These are phyloP conservation scores for Chlamydomonas schloesseri DNA, from an alignment of 139 green algal species.

Conservation along the genomic window DNA sequence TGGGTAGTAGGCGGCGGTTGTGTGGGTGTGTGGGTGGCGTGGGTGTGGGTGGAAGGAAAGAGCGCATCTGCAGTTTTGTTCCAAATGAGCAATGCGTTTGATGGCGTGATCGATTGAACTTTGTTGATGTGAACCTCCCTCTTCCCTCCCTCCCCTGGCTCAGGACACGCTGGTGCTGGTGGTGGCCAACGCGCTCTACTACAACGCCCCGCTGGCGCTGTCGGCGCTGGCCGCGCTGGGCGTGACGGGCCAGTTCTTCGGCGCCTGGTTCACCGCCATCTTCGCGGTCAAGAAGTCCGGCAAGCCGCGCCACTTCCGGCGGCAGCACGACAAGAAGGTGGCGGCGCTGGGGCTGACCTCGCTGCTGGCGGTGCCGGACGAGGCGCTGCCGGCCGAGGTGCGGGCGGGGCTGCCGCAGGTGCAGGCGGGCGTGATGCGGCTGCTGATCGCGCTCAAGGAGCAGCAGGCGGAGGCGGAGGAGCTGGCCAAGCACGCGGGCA, in stretches of 20 bases:
- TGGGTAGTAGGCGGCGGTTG: neutral
- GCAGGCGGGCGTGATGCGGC: slow-evolving; percentile 50
- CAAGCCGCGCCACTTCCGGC: slow-evolving; percentile 78
- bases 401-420: slow-evolving; percentile 62
- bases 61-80: too few species aligned
- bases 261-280: slow-evolving; percentile 78
- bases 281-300: slow-evolving; percentile 50
- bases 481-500: neutral
- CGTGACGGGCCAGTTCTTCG: slow-evolving; percentile 60
- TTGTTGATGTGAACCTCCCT: too few species aligned
- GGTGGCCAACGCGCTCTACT: slow-evolving; percentile 92
- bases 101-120: too few species aligned
- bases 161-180: slow-evolving; percentile 80
- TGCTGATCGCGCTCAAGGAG: slow-evolving; percentile 62
- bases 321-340: slow-evolving; percentile 85
- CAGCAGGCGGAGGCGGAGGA: slow-evolving; percentile 57
- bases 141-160: too few species aligned
- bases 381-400: slow-evolving; percentile 73
- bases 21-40: neutral
- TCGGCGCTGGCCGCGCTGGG: slow-evolving; percentile 58
- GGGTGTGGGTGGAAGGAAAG: too few species aligned
- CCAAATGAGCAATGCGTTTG: too few species aligned
- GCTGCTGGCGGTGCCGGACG: slow-evolving; percentile 69
- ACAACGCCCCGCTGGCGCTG: slow-evolving; percentile 87
- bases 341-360: slow-evolving; percentile 75